Evolutionary conservation across 192 early-diverging fungal species (phyloP).

Genomic region (Entophlyctis luteolus): DNA sequence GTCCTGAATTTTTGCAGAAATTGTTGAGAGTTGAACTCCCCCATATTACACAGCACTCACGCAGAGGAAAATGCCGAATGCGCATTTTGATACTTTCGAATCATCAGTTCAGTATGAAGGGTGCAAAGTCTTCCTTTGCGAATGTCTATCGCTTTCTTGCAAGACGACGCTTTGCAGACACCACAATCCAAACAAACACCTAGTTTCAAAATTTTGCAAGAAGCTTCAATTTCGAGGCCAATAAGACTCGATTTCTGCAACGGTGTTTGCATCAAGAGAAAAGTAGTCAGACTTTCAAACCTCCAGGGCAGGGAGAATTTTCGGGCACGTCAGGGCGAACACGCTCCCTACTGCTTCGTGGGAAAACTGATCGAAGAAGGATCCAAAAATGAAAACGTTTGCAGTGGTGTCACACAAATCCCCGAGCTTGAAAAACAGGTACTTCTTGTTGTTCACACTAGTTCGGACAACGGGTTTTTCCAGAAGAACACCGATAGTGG

Average conservation of each 20-base stretch:
- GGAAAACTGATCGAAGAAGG: constrained; percentile 14
- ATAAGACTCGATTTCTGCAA: constrained; percentile 24
- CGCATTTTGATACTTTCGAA: constrained; percentile 2
- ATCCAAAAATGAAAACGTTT: constrained; percentile 37
- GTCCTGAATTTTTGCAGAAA: constrained; percentile 8
- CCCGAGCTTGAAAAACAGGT: constrained; percentile 27
- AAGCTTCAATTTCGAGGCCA: constrained; percentile 31
- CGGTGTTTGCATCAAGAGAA: background rate
- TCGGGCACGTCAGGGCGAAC: constrained; percentile 35
- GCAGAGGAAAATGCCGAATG: constrained; percentile 2
- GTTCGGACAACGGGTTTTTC: constrained; percentile 25
- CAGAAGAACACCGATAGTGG: constrained; percentile 34
- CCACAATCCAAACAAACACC: constrained; percentile 28
- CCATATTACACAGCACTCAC: constrained; percentile 1
- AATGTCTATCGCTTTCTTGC: background rate
- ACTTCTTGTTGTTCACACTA: constrained; percentile 27
- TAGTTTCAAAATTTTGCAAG: constrained; percentile 38
- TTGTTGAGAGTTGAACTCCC: background rate
- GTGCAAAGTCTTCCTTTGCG: constrained; percentile 5
- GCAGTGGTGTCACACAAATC: constrained; percentile 25
- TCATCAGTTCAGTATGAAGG: constrained; percentile 18
- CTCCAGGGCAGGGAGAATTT: constrained; percentile 33
- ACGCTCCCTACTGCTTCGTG: constrained; percentile 7
- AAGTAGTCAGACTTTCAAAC: constrained; percentile 4
- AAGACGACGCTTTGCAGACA: constrained; percentile 26